phyloP scores from a whole-genome alignment of 164 flowering plant species.

The Berberis thunbergii region DNA sequence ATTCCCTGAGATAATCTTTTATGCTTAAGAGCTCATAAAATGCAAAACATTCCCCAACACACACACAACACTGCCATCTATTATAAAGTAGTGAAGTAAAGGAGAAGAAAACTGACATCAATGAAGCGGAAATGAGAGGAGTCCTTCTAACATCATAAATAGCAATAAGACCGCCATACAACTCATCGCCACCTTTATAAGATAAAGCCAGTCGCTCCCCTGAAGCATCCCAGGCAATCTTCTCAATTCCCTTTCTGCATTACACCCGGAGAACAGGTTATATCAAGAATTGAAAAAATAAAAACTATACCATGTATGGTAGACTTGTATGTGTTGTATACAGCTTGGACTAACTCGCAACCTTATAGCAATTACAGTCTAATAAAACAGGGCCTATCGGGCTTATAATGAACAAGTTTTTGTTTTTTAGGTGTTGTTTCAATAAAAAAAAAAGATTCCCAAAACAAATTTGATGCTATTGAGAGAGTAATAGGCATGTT shows the following conservation, averaged over 20 bases:
- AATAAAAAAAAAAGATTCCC: too few species aligned
- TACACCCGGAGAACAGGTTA: constrained; percentile 1
- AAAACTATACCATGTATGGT: background rate
- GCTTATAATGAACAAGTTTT: too few species aligned
- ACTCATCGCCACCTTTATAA: constrained; percentile 67
- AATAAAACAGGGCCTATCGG: too few species aligned
- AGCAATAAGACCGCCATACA: constrained; percentile 74
- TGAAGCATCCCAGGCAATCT: constrained; percentile 95
- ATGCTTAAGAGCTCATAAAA: background rate
- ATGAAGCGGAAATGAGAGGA: constrained; percentile 65
- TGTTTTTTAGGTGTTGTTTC: too few species aligned
- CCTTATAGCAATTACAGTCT: too few species aligned
- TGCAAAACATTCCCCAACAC: background rate
- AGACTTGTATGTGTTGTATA: background rate
- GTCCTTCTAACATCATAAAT: constrained; percentile 73
- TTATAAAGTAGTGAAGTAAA: background rate
- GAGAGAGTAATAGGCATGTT: too few species aligned
- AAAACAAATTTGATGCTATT: too few species aligned
- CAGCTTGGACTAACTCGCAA: too few species aligned
- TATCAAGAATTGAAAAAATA: background rate
- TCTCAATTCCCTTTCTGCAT: constrained; percentile 73
- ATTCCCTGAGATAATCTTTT: background rate
- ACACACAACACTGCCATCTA: background rate
- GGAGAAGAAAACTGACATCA: constrained; percentile 47
- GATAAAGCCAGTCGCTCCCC: constrained; percentile 91